A percentile compares a stretch with the other conserved stretches of the same genome.
Evolutionary conservation across 768 basidiomycete genomes (phyloP).

Genomic region (Lactarius akahatsu): DNA sequence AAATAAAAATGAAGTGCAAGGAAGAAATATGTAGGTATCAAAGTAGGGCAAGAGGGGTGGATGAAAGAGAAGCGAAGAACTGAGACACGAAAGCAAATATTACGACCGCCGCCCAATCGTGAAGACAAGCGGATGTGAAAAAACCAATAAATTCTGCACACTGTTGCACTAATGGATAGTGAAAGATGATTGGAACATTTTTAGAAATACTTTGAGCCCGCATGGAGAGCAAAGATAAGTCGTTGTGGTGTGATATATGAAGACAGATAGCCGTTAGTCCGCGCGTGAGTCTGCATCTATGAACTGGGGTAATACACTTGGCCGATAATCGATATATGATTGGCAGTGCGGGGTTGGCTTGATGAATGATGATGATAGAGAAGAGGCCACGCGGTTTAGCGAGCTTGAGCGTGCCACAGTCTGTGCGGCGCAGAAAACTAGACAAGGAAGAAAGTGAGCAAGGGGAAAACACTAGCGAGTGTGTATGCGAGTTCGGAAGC

Average conservation of each 20-base stretch:
- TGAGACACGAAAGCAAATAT: neutral
- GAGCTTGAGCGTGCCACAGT: neutral
- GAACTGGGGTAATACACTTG: slow-evolving; percentile 21
- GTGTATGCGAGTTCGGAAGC: neutral
- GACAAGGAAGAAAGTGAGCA: neutral
- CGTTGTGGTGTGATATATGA: slow-evolving; percentile 12
- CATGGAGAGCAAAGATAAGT: slow-evolving; percentile 3
- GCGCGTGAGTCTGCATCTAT: slow-evolving; percentile 18
- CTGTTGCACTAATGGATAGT: neutral
- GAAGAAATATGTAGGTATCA: neutral
- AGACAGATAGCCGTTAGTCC: slow-evolving; percentile 21
- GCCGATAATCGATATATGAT: slow-evolving; percentile 19
- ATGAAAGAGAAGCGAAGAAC: neutral
- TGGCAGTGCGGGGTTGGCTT: slow-evolving; percentile 8
- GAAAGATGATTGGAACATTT: slow-evolving; percentile 8
- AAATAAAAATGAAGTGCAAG: neutral
- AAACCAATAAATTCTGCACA: slow-evolving; percentile 1
- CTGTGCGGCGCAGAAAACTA: neutral
- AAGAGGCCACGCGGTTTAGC: neutral
- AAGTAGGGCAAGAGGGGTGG: neutral
- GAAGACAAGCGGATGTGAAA: neutral
- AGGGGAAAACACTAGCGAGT: neutral
- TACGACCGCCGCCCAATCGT: neutral
- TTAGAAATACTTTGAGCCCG: slow-evolving; percentile 11
- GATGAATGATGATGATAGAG: slow-evolving; percentile 13